Percentiles rank a stretch among this genome's conserved stretches.
phyloP scores from a whole-genome alignment of 1,284 basidiomycete genomes.

The Sporisorium exsertum region DNA sequence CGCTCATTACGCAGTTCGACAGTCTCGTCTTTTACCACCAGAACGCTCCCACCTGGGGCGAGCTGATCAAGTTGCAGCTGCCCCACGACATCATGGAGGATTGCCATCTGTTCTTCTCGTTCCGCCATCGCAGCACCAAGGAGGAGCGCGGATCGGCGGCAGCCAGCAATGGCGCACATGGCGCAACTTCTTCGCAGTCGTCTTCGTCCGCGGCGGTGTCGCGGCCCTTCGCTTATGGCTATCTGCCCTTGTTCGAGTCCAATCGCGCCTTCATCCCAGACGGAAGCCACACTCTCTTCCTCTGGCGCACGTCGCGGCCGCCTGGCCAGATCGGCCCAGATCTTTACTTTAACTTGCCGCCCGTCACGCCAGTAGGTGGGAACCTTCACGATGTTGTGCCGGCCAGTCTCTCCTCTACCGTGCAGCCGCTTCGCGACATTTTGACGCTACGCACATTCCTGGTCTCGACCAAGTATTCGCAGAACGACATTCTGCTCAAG shows the following conservation, averaged over 20 bases:
- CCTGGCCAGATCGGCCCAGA: slow-evolving; percentile 74
- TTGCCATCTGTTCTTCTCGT: slow-evolving; percentile 94
- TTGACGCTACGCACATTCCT: slow-evolving; percentile 87
- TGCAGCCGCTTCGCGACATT: slow-evolving; percentile 74
- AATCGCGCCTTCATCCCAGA: slow-evolving; percentile 86
- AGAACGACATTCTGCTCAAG: slow-evolving; percentile 85
- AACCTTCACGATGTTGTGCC: slow-evolving; percentile 69
- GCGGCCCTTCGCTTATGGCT: slow-evolving; percentile 88
- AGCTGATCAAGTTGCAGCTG: slow-evolving; percentile 87
- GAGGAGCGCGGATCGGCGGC: slow-evolving; percentile 44
- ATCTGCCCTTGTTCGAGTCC: slow-evolving; percentile 86
- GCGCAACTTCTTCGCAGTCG: slow-evolving; percentile 7
- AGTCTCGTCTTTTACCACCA: slow-evolving; percentile 77
- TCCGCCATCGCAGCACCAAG: slow-evolving; percentile 80
- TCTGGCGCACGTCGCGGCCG: slow-evolving; percentile 59
- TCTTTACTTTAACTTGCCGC: slow-evolving; percentile 73
- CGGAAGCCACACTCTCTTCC: slow-evolving; percentile 81
- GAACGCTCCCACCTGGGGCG: slow-evolving; percentile 83
- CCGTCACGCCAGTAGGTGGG: slow-evolving; percentile 76
- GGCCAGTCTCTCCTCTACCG: slow-evolving; percentile 46
- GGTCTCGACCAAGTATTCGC: slow-evolving; percentile 91
- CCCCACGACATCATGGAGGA: slow-evolving; percentile 78
- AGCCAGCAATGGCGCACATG: slow-evolving; percentile 19
- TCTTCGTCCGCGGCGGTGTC: slow-evolving; percentile 16
- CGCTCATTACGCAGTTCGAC: slow-evolving; percentile 81